Base-by-base conservation (phyloP, 148 eudicot genomes). In the Pouteria glomerata region DNA sequence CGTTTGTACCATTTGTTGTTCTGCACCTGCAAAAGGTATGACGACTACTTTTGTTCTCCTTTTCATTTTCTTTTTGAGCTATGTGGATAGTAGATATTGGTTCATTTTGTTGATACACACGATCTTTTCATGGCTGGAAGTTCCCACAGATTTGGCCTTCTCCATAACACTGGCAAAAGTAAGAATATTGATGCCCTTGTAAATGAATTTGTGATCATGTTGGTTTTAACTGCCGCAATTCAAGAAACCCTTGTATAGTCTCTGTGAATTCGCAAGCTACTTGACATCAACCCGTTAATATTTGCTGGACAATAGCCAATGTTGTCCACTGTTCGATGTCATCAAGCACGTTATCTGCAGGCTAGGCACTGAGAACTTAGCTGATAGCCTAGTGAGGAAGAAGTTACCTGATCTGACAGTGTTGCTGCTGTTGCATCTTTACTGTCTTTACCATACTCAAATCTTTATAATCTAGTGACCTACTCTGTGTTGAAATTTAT, bases 1-100 rank as follows among this genome's bases (percentile, higher is more conserved):
- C 93, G 33, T 91, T 95, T 73, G 98, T 95, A 55, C 98, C 98
- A 5, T 95, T 89, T 31, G 97, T 95, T 62, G 93, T 95, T 74
- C 88, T 95, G 72, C 96, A 83, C 77, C 68, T 95, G 56, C 97
- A 88, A 69, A 95, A 91, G 98, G 98, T 95, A 91, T 63, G 55
- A 26, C 53, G 26, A 57, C 71, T 44, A 45, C 61, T 42, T 39
- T 52, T 74, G 24, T 51, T 45, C 21, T 60, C 23, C 66, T 67
- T 63, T 63, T 30, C 26, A 8, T 63, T 45, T 14, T 2, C 19
- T 37, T 60, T 51, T 42, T 57, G 26, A 11, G 34, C 16, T 69
- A 6, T 27, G 41, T 69, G 34, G 34, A 66, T 16, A 30, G 27
- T 66, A 48, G 19, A 66, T 29, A 19, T 27, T 44, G 11, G 4